phyloP scores from a whole-genome alignment of 768 basidiomycete species.

The Neoboletus brunneissimus region DNA sequence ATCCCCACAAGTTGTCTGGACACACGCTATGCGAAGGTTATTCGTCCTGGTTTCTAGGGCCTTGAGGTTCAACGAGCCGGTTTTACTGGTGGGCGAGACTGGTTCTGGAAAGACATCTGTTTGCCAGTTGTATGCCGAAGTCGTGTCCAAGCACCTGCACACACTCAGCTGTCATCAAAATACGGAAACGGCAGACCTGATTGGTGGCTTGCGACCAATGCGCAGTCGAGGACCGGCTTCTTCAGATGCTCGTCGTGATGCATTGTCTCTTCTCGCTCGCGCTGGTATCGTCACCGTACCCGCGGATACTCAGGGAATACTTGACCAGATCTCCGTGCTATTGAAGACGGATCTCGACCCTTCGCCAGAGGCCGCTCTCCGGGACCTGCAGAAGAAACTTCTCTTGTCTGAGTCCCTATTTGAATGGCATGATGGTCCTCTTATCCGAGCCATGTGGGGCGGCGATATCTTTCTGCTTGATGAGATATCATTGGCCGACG shows the following conservation, averaged over 20 bases:
- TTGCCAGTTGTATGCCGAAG: conserved; percentile 83
- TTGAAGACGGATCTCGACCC: conserved; percentile 31
- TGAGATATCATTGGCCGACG: conserved; percentile 96
- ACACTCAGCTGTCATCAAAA: conserved; percentile 96
- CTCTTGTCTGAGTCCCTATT: conserved; percentile 72
- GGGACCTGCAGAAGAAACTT: conserved; percentile 44
- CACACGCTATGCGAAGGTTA: conserved; percentile 85
- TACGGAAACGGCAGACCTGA: conserved; percentile 95
- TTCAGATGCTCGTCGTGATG: conserved; percentile 48
- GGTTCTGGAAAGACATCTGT: conserved; percentile 98
- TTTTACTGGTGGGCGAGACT: conserved; percentile 94
- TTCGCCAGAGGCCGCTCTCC: conserved; percentile 34
- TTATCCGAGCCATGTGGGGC: conserved; percentile 83
- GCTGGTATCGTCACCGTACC: conserved; percentile 35
- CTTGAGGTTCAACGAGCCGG: conserved; percentile 86
- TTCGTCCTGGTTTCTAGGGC: conserved; percentile 85
- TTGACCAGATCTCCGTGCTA: conserved; percentile 21
- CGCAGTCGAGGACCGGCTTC: conserved; percentile 66
- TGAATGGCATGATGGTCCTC: conserved; percentile 97
- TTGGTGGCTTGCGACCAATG: conserved; percentile 88
- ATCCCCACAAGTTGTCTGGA: conserved; percentile 74
- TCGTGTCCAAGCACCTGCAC: conserved; percentile 55
- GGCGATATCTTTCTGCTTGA: conserved; percentile 91
- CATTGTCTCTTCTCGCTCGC: conserved; percentile 38
- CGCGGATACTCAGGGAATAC: conserved; percentile 26